Evolutionary conservation across 1,284 basidiomycete species (phyloP).

Genomic region (Tranzscheliella williamsii): DNA sequence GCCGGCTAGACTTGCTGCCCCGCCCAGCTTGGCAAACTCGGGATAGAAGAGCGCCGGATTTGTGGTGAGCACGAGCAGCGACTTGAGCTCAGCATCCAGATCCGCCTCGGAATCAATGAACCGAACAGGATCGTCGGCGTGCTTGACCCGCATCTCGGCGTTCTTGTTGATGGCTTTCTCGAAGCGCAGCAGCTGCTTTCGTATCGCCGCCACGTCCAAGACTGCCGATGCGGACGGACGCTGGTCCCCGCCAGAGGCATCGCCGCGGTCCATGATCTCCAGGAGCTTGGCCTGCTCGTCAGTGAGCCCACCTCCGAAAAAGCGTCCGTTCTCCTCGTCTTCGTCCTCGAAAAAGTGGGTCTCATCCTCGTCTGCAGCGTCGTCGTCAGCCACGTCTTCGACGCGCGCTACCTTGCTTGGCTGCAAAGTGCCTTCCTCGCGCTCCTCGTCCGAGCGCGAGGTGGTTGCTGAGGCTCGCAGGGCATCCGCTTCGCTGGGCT

Average conservation of each 20-base stretch:
- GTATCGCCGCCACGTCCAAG: constrained; percentile 41
- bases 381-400: constrained; percentile 18
- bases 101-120: constrained; percentile 99
- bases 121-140: constrained; percentile 65
- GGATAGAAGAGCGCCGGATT: constrained; percentile 81
- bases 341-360: constrained; percentile 47
- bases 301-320: constrained; percentile 57
- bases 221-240: background rate
- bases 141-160: constrained; percentile 77
- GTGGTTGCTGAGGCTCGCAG: too few relatives aligned
- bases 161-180: constrained; percentile 90
- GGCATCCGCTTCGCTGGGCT: constrained; percentile 20
- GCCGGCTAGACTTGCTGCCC: constrained; percentile 73
- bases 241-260: background rate
- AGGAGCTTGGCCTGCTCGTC: constrained; percentile 53
- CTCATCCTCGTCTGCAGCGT: constrained; percentile 17
- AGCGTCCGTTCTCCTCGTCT: constrained; percentile 55
- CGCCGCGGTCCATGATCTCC: constrained; percentile 50
- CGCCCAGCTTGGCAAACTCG: constrained; percentile 78
- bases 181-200: constrained; percentile 76
- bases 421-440: too few relatives aligned
- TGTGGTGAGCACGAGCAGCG: constrained; percentile 83
- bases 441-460: too few relatives aligned
- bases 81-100: constrained; percentile 80
- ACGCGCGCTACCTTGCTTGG: constrained; percentile 30